A percentile compares a stretch with the other conserved stretches of the same genome.
Conservation (phyloP, 2,329 filamentous ascomycete species). For the Raffaelea arxii region DNA sequence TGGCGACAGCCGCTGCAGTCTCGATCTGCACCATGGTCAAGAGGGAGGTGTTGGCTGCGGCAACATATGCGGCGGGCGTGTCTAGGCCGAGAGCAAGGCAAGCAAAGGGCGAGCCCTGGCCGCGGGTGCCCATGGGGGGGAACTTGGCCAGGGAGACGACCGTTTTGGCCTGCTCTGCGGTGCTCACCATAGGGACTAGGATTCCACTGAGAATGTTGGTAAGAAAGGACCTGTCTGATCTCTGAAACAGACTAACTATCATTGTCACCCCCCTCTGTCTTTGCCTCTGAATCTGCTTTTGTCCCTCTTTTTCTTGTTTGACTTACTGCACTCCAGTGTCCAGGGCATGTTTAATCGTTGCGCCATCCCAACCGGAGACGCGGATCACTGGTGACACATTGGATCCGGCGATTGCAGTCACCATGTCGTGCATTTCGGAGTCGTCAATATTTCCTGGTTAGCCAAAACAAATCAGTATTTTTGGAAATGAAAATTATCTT, state of each 20-base stretch:
- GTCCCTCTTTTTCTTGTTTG: too few species aligned
- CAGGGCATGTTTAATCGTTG: slow-evolving; percentile 40
- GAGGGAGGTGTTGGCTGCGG: slow-evolving; percentile 37
- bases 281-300: too few species aligned
- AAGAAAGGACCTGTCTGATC: too few species aligned
- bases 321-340: slow-evolving; percentile 42
- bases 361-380: slow-evolving; percentile 25
- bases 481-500: too few species aligned
- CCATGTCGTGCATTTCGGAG: slow-evolving; percentile 42
- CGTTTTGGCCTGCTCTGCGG: slow-evolving; percentile 31
- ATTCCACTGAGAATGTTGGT: too few species aligned
- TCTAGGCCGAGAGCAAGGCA: slow-evolving; percentile 33
- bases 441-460: slow-evolving; percentile 42
- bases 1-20: slow-evolving; percentile 31
- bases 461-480: too few species aligned
- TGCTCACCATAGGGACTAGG: slow-evolving; percentile 37
- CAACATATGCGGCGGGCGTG: slow-evolving; percentile 38
- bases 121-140: slow-evolving; percentile 36
- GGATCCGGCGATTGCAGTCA: slow-evolving; percentile 38
- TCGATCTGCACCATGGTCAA: slow-evolving; percentile 36
- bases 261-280: too few species aligned
- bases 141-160: slow-evolving; percentile 40
- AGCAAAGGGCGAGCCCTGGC: slow-evolving; percentile 40
- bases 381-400: slow-evolving; percentile 33
- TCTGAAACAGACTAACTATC: too few species aligned